Percentiles rank a stretch among this genome's conserved stretches.
Conservation (phyloP, 2,329 filamentous ascomycete genomes). For the Aschersonia sp. region DNA sequence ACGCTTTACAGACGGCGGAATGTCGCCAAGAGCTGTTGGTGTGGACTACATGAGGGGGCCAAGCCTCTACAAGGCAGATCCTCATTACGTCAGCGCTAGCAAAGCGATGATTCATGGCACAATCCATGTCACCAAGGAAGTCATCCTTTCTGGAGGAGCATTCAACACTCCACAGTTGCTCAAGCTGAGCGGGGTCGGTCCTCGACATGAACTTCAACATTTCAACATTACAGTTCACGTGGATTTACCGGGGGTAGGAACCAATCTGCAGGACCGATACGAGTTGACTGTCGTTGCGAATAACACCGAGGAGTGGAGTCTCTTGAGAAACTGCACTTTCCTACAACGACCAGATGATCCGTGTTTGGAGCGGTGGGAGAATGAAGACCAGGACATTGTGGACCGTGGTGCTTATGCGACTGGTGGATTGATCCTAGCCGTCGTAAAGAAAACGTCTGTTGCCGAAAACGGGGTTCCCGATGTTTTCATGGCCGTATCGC, state of each 20-base stretch:
- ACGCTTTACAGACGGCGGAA: conserved; percentile 13
- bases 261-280: conserved; percentile 25
- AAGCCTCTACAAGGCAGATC: conserved; percentile 17
- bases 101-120: background rate
- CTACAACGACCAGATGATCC: conserved; percentile 12
- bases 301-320: conserved; percentile 3
- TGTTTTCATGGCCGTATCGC: background rate
- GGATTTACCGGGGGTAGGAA: conserved; percentile 47
- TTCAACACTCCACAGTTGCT: conserved; percentile 31
- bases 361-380: conserved; percentile 18
- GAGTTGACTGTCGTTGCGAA: conserved; percentile 9
- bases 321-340: conserved; percentile 13
- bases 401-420: background rate
- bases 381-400: background rate
- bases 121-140: conserved; percentile 22
- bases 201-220: conserved; percentile 19
- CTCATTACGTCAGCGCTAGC: background rate
- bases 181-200: conserved; percentile 29
- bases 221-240: conserved; percentile 34
- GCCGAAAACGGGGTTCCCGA: background rate
- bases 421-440: background rate
- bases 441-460: background rate
- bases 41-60: conserved; percentile 26
- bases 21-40: conserved; percentile 21
- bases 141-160: conserved; percentile 31